These are phyloP conservation scores for Sporisorium sorghi DNA, from an alignment of 1,284 basidiomycete genomes.

Conservation along the genomic window DNA sequence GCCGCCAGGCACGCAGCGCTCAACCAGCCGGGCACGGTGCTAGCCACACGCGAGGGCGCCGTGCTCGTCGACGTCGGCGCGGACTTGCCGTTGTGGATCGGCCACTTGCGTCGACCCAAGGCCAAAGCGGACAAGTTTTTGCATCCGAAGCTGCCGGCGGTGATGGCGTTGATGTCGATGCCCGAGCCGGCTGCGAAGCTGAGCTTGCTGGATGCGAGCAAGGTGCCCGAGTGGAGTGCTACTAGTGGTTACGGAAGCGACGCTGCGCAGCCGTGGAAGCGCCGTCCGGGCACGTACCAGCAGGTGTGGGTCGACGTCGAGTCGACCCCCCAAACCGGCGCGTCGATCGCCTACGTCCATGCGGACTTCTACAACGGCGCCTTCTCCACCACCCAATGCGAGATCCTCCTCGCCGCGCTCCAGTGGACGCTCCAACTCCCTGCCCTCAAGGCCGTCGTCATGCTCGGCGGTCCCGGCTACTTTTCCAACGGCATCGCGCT, in stretches of 20 bases:
- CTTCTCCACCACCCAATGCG: slow-evolving; percentile 71
- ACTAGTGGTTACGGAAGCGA: slow-evolving; percentile 33
- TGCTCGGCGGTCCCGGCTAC: slow-evolving; percentile 70
- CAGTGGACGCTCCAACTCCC: slow-evolving; percentile 69
- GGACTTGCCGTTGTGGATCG: slow-evolving; percentile 71
- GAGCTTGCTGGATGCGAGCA: slow-evolving; percentile 49
- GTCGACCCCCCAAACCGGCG: slow-evolving; percentile 18
- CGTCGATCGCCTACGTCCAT: slow-evolving; percentile 69
- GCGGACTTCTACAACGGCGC: slow-evolving; percentile 73
- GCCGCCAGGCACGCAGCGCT: slow-evolving; percentile 37
- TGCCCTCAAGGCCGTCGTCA: slow-evolving; percentile 68
- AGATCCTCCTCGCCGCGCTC: slow-evolving; percentile 69
- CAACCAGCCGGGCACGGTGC: slow-evolving; percentile 63
- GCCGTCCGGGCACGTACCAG: slow-evolving; percentile 69
- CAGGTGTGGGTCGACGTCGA: slow-evolving; percentile 71
- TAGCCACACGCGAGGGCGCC: slow-evolving; percentile 71
- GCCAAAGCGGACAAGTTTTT: slow-evolving; percentile 67
- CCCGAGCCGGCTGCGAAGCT: slow-evolving; percentile 63
- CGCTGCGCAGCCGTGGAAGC: slow-evolving; percentile 26
- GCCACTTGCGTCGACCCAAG: slow-evolving; percentile 71
- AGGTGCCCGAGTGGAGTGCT: slow-evolving; percentile 69
- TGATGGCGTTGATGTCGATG: slow-evolving; percentile 65
- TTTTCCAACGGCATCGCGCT: slow-evolving; percentile 72
- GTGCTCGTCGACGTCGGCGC: slow-evolving; percentile 70
- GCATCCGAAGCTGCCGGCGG: slow-evolving; percentile 71